Conservation (phyloP, 768 basidiomycete genomes). For the Baorangia bicolor region DNA sequence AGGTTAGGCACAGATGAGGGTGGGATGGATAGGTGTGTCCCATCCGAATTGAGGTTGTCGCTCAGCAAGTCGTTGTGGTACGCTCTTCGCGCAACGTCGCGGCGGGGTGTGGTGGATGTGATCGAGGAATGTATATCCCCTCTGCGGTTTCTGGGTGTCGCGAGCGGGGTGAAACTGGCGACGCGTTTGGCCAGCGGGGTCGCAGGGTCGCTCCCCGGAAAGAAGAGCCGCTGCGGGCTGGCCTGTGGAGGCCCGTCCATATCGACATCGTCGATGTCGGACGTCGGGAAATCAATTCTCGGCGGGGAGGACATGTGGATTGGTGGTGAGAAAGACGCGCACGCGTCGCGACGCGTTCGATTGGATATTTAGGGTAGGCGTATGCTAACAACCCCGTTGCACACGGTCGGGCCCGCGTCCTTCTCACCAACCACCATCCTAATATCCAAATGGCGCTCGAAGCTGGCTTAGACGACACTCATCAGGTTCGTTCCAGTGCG, state of each 20-base stretch:
- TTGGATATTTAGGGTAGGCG: conserved; percentile 48
- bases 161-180: conserved; percentile 23
- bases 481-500: conserved; percentile 24
- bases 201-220: conserved; percentile 37
- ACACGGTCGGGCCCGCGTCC: not conserved
- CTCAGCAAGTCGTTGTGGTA: conserved; percentile 24
- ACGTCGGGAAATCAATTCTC: conserved; percentile 61
- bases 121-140: conserved; percentile 31
- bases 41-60: conserved; percentile 55
- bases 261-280: conserved; percentile 53
- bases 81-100: conserved; percentile 15
- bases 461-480: conserved; percentile 21
- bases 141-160: conserved; percentile 47
- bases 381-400: not conserved
- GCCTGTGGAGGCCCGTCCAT: conserved; percentile 40
- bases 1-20: conserved; percentile 54
- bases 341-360: conserved; percentile 58
- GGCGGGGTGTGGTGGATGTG: conserved; percentile 34
- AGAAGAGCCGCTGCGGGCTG: conserved; percentile 26
- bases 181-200: conserved; percentile 46
- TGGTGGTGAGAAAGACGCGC: conserved; percentile 14
- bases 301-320: conserved; percentile 64
- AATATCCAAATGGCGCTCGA: conserved; percentile 13
- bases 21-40: conserved; percentile 54
- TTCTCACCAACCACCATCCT: not conserved